Evolutionary conservation across 2,329 filamentous ascomycete genomes (phyloP).

Genomic region (Fusarium newnesense): DNA sequence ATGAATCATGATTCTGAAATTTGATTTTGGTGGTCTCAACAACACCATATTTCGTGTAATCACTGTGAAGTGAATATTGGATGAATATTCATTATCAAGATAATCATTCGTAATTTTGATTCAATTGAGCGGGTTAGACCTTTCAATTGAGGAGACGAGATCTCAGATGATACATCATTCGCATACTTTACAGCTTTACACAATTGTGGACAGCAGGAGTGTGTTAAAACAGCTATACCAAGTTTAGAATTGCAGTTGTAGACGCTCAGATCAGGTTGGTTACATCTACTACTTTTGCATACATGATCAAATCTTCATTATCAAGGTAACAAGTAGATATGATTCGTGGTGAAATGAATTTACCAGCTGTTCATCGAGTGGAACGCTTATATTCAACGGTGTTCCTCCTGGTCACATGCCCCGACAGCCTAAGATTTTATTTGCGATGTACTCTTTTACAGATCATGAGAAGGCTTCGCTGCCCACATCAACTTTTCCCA

Average conservation of each 20-base stretch:
- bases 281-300: background rate
- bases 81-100: background rate
- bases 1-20: background rate
- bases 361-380: background rate
- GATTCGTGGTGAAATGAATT: background rate
- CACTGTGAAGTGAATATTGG: background rate
- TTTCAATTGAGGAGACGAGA: background rate
- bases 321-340: background rate
- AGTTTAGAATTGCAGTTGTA: background rate
- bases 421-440: background rate
- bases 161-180: background rate
- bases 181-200: background rate
- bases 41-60: background rate
- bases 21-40: background rate
- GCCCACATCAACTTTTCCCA: constrained; percentile 80
- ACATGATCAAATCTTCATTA: background rate
- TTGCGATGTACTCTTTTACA: background rate
- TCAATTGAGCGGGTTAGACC: background rate
- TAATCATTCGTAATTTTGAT: background rate
- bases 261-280: background rate
- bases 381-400: background rate
- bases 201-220: background rate
- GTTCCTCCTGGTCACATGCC: background rate
- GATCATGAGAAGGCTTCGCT: constrained; percentile 38
- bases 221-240: background rate